Base-by-base conservation (phyloP, 2,329 filamentous ascomycete genomes). In the Scleromitrula shiraiana region DNA sequence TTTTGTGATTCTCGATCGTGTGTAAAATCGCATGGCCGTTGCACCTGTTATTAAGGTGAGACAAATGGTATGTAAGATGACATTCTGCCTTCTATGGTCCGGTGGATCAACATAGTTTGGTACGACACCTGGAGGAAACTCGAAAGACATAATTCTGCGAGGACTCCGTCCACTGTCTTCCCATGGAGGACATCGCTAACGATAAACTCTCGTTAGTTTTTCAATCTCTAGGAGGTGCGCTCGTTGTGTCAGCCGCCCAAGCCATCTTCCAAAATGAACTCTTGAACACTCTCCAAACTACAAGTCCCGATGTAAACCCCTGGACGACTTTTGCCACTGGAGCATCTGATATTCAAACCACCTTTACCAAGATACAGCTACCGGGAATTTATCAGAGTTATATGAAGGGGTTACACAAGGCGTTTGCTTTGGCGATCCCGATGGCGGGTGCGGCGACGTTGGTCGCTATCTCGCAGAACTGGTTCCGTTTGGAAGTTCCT, bases 201-300 rank as follows among this genome's bases (percentile, higher is more conserved):
- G n/a, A n/a, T n/a, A n/a, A n/a, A n/a, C n/a, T n/a, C n/a, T n/a
- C n/a, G n/a, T n/a, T 24, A 27, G 22, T 20, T 45, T 45, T 26
- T 19, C 27, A 36, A 22, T 15, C 30, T 8, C 19, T 45, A 4
- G 20, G 20, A 7, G 41, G 41, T 22, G 17, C n/a, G 3, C 27
- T 32, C 8, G 15, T 23, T 5, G 29, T 33, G 5, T 22, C 9
- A 3, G 33, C 51, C 56, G 36, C 67, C 74, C 4, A 78, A 79
- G 2, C 64, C 75, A 19, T 74, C 74, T 10, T 77, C 82, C 69
- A 65, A 68, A 45, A 41, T 49, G 74, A 26, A 73, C 76, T 27
- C 63, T 79, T 20, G 77, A 78, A 54, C 71, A 77, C 4, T 70
- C 75, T 2, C 72, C 76, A 17, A 75, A 73, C 0, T 72, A 78